Percentiles rank a stretch among this genome's conserved stretches.
Conservation (phyloP, 2,329 filamentous ascomycete genomes). For the Cladosporium sp. region DNA sequence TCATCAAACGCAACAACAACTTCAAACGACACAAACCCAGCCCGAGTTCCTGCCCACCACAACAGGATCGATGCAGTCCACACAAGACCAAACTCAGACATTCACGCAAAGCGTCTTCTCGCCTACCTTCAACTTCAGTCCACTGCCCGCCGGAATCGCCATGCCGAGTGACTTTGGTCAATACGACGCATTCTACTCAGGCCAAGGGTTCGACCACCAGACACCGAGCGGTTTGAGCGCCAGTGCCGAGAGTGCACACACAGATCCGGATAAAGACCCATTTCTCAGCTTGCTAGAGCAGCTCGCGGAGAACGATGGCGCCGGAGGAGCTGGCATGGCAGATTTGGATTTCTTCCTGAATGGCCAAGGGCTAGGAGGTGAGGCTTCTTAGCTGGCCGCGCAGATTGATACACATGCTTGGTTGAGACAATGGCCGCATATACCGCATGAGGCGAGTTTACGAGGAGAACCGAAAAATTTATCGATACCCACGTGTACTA, state of each 20-base stretch:
- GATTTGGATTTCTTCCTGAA: constrained; percentile 76
- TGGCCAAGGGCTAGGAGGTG: constrained; percentile 19
- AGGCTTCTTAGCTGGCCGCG: not conserved
- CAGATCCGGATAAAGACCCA: constrained; percentile 69
- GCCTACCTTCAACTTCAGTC: constrained; percentile 41
- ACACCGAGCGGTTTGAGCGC: constrained; percentile 48
- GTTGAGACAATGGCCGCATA: not conserved
- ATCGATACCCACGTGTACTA: constrained; percentile 15
- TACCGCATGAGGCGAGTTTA: not conserved
- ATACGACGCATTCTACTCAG: constrained; percentile 28
- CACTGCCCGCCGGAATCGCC: constrained; percentile 23
- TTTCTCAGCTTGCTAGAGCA: constrained; percentile 79
- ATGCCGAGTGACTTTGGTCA: constrained; percentile 18
- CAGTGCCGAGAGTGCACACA: constrained; percentile 40
- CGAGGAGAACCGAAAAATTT: not conserved
- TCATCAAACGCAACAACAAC: constrained; percentile 16
- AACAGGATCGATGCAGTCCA: not conserved
- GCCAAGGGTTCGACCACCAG: constrained; percentile 40
- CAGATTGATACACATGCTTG: not conserved
- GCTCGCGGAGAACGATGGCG: constrained; percentile 76
- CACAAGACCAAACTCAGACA: constrained; percentile 23
- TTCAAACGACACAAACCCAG: constrained; percentile 14
- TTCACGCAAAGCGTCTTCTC: constrained; percentile 41
- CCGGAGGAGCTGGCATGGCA: constrained; percentile 62
- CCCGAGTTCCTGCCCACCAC: constrained; percentile 12